Evolutionary conservation across 805 yeast genomes (phyloP).

Genomic region (Clavispora asparagi): DNA sequence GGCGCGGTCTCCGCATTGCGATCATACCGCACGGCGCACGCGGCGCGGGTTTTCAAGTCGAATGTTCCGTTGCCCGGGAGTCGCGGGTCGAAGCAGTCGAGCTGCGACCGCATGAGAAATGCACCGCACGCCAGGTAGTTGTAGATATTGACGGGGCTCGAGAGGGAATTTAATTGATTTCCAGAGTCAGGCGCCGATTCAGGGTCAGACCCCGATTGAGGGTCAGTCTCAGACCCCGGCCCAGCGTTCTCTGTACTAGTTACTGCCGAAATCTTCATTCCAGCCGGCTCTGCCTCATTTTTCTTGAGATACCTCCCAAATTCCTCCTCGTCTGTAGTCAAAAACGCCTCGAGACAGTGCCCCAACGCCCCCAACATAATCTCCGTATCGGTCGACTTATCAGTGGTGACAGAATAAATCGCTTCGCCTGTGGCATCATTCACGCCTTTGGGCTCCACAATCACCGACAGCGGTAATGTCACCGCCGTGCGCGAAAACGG

Average conservation of each 20-base stretch:
- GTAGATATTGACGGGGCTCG: slow-evolving; percentile 36
- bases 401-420: slow-evolving; percentile 64
- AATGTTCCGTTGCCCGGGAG: slow-evolving; percentile 90
- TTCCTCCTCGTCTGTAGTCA: slow-evolving; percentile 55
- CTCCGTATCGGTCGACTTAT: slow-evolving; percentile 61
- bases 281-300: slow-evolving; percentile 8
- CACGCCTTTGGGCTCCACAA: slow-evolving; percentile 46
- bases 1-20: slow-evolving; percentile 50
- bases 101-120: slow-evolving; percentile 82
- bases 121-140: slow-evolving; percentile 68
- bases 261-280: not conserved
- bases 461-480: slow-evolving; percentile 44
- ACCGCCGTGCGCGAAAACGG: slow-evolving; percentile 40
- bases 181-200: too few relatives aligned
- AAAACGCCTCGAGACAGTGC: slow-evolving; percentile 67
- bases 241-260: too few relatives aligned
- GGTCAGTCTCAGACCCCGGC: too few relatives aligned
- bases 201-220: too few relatives aligned
- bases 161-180: too few relatives aligned
- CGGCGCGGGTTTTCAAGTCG: slow-evolving; percentile 90
- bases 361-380: slow-evolving; percentile 71
- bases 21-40: slow-evolving; percentile 79
- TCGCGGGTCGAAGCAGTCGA: slow-evolving; percentile 73
- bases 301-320: slow-evolving; percentile 36
- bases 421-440: slow-evolving; percentile 19